These are phyloP conservation scores for Williopsis jadinii DNA, from an alignment of 1,139 yeast genomes.

Conservation along the genomic window DNA sequence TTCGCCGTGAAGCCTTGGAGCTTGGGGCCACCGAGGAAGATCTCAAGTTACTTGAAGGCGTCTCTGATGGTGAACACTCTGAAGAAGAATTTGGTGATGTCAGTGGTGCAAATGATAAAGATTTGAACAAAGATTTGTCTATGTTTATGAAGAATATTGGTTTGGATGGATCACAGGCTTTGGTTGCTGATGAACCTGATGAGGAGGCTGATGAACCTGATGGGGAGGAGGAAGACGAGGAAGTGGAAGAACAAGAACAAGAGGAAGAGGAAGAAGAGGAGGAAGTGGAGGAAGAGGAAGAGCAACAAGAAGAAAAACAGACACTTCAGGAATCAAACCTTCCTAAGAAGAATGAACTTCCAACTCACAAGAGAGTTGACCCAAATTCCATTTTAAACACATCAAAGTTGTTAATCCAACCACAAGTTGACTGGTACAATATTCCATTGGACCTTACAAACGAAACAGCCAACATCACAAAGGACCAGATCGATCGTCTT, in stretches of 20 bases:
- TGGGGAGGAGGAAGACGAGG: conserved; percentile 23
- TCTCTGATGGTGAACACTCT: conserved; percentile 55
- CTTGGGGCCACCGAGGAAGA: conserved; percentile 73
- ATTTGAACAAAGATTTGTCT: conserved; percentile 50
- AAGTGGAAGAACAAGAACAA: conserved; percentile 23
- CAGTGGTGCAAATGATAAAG: conserved; percentile 36
- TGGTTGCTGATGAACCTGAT: conserved; percentile 26
- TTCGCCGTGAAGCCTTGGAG: conserved; percentile 65
- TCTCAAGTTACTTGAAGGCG: conserved; percentile 43
- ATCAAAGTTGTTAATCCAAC: conserved; percentile 52
- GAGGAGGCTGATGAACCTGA: conserved; percentile 26
- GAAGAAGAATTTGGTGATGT: conserved; percentile 52
- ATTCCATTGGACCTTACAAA: conserved; percentile 28
- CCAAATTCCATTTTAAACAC: conserved; percentile 49
- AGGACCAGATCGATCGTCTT: conserved; percentile 47
- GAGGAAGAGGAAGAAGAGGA: conserved; percentile 7
- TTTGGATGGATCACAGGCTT: conserved; percentile 36
- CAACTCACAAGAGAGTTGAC: conserved; percentile 34
- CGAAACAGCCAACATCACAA: conserved; percentile 39
- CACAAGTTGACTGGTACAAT: conserved; percentile 74
- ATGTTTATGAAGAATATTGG: conserved; percentile 68
- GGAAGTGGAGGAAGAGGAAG: conserved; percentile 8
- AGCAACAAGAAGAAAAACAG: conserved; percentile 6
- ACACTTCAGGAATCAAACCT: conserved; percentile 2
- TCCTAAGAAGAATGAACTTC: conserved; percentile 12